Evolutionary conservation across 768 basidiomycete genomes (phyloP), one percentile per base, ranked within the genome.

Genomic region (Hygrocybe punicea): DNA sequence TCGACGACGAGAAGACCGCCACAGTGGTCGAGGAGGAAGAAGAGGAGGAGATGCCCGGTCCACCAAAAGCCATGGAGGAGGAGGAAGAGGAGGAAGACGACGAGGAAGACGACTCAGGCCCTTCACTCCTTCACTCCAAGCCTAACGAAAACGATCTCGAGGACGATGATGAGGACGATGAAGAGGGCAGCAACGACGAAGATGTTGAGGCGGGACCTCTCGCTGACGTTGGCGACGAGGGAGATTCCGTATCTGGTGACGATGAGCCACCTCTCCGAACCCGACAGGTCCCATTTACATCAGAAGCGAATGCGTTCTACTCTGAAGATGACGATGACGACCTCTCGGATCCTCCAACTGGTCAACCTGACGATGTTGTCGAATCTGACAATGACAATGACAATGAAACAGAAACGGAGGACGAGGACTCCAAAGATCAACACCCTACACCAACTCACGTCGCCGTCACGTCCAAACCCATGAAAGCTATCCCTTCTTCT

Each of bases 1-100:
- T 76, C 39, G 76, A 78, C 39, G 76, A 78, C 48, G 82, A 76
- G 13, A 71, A 73, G 21, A 75, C 75, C 46, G 65, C 66, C 47
- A 53, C 64, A 53, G 53, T 58, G 17, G 60, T 58, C 33, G 63
- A 64, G 40, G 63, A 63, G 37, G 64, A 63, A 47, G 60, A 63
- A 36, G 51, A 61, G 34, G 64, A 61, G 5, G 64, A 65, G 57
- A 55, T 62, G 8, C 33, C 56, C 29, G 57, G 54, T n/a, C 52
- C 64, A 24, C 54, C 60, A 21, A 48, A 53, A 55, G 63, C 44
- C 56, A 69, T 42, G 51, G 69, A 58, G 51, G 69, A 70, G 21
- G 74, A 73, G 17, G 73, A 70, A 33, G 74, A 74, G 39, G 76
- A 76, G 44, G 74, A 74, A 36, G 76, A 76, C 39, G 68, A 67